Conservation (phyloP, 2,329 filamentous ascomycete genomes). For the Nakataea oryzae region DNA sequence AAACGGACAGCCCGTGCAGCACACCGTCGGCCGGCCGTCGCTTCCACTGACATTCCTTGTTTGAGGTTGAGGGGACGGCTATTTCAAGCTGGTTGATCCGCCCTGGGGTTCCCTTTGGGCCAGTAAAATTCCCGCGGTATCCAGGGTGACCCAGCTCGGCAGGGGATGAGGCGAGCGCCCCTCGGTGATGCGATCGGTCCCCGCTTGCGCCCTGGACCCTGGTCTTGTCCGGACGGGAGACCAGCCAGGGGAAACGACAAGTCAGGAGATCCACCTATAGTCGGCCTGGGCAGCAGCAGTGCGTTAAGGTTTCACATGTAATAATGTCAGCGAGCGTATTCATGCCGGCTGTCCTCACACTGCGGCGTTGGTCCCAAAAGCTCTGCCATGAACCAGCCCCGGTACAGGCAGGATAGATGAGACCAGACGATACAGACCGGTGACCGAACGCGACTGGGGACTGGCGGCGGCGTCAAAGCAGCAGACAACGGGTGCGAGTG, state of each 20-base stretch:
- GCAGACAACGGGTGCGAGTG: background rate
- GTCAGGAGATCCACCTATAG: background rate
- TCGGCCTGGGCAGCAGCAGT: background rate
- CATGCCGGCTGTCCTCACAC: too few species aligned
- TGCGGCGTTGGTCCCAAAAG: too few species aligned
- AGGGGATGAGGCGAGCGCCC: too few species aligned
- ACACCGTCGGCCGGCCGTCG: background rate
- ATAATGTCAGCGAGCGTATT: too few species aligned
- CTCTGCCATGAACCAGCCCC: too few species aligned
- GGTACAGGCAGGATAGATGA: background rate
- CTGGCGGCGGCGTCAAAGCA: background rate
- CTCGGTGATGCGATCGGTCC: background rate
- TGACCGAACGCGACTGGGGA: too few species aligned
- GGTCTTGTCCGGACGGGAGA: background rate
- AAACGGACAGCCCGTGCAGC: background rate
- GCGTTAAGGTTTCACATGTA: too few species aligned
- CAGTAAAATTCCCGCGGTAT: background rate
- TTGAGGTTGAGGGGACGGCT: constrained; percentile 42
- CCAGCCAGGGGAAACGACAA: background rate
- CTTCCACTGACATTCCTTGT: constrained; percentile 16
- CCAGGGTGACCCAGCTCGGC: background rate
- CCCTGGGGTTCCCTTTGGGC: constrained; percentile 7
- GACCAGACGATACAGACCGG: background rate
- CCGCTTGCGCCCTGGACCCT: background rate
- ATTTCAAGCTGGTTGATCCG: constrained; percentile 33